These are phyloP conservation scores for Lasiodiplodia sp. DNA, from an alignment of 2,329 filamentous ascomycete species.

Conservation along the genomic window DNA sequence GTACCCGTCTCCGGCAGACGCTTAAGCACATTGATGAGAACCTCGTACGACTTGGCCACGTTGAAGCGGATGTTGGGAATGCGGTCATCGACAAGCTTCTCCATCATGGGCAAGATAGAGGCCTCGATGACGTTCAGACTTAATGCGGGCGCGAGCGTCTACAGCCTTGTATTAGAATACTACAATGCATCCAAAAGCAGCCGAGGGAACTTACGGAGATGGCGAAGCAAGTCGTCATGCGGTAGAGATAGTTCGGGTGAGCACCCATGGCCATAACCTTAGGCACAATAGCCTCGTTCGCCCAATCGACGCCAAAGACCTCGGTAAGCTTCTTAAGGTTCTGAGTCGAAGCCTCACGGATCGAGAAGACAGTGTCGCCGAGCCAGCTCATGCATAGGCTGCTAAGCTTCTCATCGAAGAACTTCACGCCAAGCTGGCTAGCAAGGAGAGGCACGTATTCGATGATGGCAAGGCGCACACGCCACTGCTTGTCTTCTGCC, in stretches of 20 bases:
- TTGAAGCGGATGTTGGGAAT: constrained; percentile 99
- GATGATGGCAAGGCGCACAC: constrained; percentile 96
- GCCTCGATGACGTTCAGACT: constrained; percentile 91
- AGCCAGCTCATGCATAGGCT: constrained; percentile 98
- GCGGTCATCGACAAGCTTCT: constrained; percentile 90
- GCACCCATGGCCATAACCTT: constrained; percentile 99
- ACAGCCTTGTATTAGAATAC: constrained; percentile 34
- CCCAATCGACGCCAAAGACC: constrained; percentile 98
- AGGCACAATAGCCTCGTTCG: constrained; percentile 93
- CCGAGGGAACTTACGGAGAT: constrained; percentile 78
- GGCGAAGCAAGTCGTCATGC: constrained; percentile 99
- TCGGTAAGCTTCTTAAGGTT: constrained; percentile 99
- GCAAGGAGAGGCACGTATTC: constrained; percentile 98
- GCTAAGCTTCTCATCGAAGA: constrained; percentile 98
- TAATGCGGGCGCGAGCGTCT: constrained; percentile 94
- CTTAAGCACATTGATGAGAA: constrained; percentile 89
- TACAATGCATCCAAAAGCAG: not conserved
- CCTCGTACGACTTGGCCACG: constrained; percentile 95
- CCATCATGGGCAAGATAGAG: constrained; percentile 94
- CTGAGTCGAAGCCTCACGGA: constrained; percentile 94
- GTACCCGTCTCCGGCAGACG: constrained; percentile 89
- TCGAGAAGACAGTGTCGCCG: constrained; percentile 97
- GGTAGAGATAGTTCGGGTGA: constrained; percentile 98
- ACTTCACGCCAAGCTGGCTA: constrained; percentile 92
- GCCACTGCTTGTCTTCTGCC: constrained; percentile 99